Evolutionary conservation across 177 flowering plant genomes (phyloP), one percentile per base, ranked within the genome.

Genomic region (Vitis hybrid): DNA sequence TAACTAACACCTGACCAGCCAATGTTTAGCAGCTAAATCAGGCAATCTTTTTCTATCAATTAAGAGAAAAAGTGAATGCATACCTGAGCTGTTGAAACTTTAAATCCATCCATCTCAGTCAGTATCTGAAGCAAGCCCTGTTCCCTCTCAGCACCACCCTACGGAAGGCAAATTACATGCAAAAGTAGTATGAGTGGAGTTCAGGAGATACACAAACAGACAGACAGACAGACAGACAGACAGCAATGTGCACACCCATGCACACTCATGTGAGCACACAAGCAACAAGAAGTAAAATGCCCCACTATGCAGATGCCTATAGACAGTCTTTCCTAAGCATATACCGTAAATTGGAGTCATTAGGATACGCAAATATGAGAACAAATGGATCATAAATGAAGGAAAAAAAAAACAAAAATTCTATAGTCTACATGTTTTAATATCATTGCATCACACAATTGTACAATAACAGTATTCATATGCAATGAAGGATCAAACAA

Each of bases 141-240:
- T 74, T 95, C 99, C 75, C 99, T 87, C 80, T 95, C 99, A 55
- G 99, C 98, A 69, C 99, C 99, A 75, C 99, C 99, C 98, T 94
- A 70, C 29, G 70, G 15, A 55, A 74, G 57, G 51, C 53, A 68
- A 39, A 68, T 52, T 10, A 66, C 62, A 71, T n/a, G 55, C 60
- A 51, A 69, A 66, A 60, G 59, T 29, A 45, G 58, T 55, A 16
- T 26, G 9, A 12, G 5, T 58, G 14, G 50, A 18, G 29, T n/a
- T 55, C 69, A 31, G 31, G 15, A 10, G 10, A 19, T 26, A 26
- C 29, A 26, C 29, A 22, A 8, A 14, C 57, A 33, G 65, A 50
- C n/a, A 14, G 33, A 48, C 45, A 22, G 22, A 22, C 26, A 18
- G 45, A 6, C 8, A 20, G 59, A 60, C 39, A 48, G 48, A 50